Percentiles rank a stretch among this genome's conserved stretches.
Conservation (phyloP, 805 yeast genomes). For the Starmerella potacharoeniae region DNA sequence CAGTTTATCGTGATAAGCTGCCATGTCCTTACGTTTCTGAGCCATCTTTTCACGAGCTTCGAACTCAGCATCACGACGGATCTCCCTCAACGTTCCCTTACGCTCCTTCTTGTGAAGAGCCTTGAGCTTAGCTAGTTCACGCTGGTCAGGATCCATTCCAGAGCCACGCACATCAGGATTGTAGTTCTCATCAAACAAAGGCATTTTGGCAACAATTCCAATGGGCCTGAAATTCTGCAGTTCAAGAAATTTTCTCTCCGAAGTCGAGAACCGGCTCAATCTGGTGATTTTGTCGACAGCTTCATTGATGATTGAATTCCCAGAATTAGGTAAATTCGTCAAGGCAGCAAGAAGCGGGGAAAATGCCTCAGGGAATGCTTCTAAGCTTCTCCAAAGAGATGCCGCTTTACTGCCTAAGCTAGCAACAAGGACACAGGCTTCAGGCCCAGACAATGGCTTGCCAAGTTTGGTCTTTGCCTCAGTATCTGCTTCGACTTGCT, state of each 20-base stretch:
- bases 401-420: conserved; percentile 17
- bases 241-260: conserved; percentile 55
- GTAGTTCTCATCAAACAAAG: conserved; percentile 90
- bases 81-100: conserved; percentile 76
- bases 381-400: conserved; percentile 25
- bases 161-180: conserved; percentile 90
- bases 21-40: conserved; percentile 63
- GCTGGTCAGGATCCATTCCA: conserved; percentile 70
- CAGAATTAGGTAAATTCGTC: conserved; percentile 18
- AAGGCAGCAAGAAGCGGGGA: conserved; percentile 18
- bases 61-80: conserved; percentile 79
- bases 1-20: conserved; percentile 81
- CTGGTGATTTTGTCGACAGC: conserved; percentile 29
- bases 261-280: conserved; percentile 33
- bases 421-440: conserved; percentile 13
- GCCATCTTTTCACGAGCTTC: conserved; percentile 74
- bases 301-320: conserved; percentile 20
- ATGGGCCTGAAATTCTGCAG: conserved; percentile 77
- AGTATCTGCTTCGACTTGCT: neutral
- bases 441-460: neutral
- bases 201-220: conserved; percentile 74
- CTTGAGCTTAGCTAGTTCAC: conserved; percentile 71
- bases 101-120: conserved; percentile 84
- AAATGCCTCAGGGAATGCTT: conserved; percentile 25
- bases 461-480: neutral